Conservation (phyloP, 148 eudicot genomes). For the Camellia japonica region DNA sequence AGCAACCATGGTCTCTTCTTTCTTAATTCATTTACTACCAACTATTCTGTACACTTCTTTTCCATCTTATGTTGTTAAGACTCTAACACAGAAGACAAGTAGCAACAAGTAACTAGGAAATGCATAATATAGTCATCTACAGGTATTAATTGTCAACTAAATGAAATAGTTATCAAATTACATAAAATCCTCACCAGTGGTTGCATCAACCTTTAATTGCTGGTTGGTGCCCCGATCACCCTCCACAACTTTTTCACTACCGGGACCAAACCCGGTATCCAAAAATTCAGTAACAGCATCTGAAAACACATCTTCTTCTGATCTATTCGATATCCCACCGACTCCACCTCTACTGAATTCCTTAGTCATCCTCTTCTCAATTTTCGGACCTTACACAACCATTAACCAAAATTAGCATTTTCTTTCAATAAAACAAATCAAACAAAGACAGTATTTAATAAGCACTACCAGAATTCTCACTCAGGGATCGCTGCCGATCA, state of each 20-base stretch:
- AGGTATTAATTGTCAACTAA: neutral
- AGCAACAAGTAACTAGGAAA: neutral
- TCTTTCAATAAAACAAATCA: conserved; percentile 7
- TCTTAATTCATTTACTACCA: neutral
- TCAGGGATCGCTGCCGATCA: conserved; percentile 34
- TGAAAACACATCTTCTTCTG: conserved; percentile 71
- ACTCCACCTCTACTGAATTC: conserved; percentile 46
- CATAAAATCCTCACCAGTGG: conserved; percentile 34
- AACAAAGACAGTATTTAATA: neutral
- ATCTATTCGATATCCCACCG: conserved; percentile 43
- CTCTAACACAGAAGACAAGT: neutral
- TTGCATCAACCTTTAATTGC: conserved; percentile 14
- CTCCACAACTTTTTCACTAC: conserved; percentile 19
- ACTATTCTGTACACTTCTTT: neutral
- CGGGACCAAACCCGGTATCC: conserved; percentile 32
- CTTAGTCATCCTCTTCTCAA: conserved; percentile 38
- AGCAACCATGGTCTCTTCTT: neutral
- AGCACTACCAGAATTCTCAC: conserved; percentile 28
- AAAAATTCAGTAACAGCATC: conserved; percentile 67
- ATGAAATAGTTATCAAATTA: neutral
- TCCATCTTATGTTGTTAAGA: neutral
- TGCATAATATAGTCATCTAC: neutral
- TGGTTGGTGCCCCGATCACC: conserved; percentile 17
- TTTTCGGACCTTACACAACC: conserved; percentile 40
- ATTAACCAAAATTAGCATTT: conserved; percentile 8